phyloP scores from a whole-genome alignment of 2,329 filamentous ascomycete species.

The Venturia pyrina region DNA sequence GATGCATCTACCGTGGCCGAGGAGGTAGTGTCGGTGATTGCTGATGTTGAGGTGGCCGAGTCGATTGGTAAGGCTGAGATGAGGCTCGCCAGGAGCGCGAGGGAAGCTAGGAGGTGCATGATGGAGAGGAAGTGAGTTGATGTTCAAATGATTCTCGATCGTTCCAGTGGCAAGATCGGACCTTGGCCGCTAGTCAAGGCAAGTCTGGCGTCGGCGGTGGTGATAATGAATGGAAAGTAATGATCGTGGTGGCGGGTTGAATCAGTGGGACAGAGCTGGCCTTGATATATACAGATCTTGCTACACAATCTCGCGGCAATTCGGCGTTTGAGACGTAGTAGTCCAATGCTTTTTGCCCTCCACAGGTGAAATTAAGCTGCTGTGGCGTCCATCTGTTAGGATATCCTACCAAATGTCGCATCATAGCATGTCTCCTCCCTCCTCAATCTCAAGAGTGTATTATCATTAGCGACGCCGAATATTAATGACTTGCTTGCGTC shows the following conservation, averaged over 20 bases:
- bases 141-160: not conserved
- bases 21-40: not conserved
- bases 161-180: not conserved
- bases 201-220: not conserved
- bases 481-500: not conserved
- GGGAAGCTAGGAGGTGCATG: not conserved
- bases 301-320: not conserved
- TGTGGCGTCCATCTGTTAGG: not conserved
- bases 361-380: not conserved
- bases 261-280: not conserved
- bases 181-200: not conserved
- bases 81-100: not conserved
- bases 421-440: not conserved
- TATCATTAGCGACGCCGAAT: not conserved
- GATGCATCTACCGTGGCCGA: not conserved
- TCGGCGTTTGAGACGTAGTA: not conserved
- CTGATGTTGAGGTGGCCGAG: not conserved
- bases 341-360: not conserved
- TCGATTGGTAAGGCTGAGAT: conserved; percentile 1
- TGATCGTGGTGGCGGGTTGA: not conserved
- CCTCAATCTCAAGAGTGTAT: not conserved
- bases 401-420: not conserved
- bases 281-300: not conserved
- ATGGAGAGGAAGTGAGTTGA: not conserved
- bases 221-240: not conserved